phyloP scores from a whole-genome alignment of 2,329 filamentous ascomycete species.

The Pseudocercospora fuligena region DNA sequence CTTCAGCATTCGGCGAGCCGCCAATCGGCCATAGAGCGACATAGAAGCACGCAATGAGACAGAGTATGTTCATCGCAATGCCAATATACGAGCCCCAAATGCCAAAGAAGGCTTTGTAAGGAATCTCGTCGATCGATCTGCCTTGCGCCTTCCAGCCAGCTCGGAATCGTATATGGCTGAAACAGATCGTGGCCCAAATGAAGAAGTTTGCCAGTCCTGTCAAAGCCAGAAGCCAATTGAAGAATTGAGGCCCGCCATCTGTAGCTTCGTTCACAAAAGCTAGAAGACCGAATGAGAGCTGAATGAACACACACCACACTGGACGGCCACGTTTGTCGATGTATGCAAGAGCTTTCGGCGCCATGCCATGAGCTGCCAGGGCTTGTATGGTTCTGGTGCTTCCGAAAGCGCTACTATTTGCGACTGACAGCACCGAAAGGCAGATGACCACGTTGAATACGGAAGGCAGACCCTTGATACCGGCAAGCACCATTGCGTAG shows the following conservation, averaged over 20 bases:
- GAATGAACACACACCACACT: conserved; percentile 69
- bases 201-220: conserved; percentile 75
- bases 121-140: conserved; percentile 66
- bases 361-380: conserved; percentile 70
- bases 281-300: conserved; percentile 71
- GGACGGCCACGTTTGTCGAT: conserved; percentile 80
- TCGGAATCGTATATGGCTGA: conserved; percentile 89
- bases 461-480: conserved; percentile 63
- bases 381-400: conserved; percentile 88
- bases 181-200: conserved; percentile 81
- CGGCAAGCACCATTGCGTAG: conserved; percentile 64
- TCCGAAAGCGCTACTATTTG: conserved; percentile 55
- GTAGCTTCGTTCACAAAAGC: conserved; percentile 73
- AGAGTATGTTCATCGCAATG: conserved; percentile 62
- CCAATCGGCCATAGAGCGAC: conserved; percentile 75
- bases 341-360: conserved; percentile 61
- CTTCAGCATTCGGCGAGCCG: conserved; percentile 18
- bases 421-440: conserved; percentile 62
- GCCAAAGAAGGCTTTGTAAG: conserved; percentile 61
- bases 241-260: conserved; percentile 63
- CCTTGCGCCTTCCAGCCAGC: conserved; percentile 70
- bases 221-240: conserved; percentile 78
- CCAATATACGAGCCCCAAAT: conserved; percentile 52
- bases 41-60: conserved; percentile 77
- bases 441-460: conserved; percentile 72